Base-by-base conservation (phyloP, 352 stramenopile species). In the Pythium periplocum region DNA sequence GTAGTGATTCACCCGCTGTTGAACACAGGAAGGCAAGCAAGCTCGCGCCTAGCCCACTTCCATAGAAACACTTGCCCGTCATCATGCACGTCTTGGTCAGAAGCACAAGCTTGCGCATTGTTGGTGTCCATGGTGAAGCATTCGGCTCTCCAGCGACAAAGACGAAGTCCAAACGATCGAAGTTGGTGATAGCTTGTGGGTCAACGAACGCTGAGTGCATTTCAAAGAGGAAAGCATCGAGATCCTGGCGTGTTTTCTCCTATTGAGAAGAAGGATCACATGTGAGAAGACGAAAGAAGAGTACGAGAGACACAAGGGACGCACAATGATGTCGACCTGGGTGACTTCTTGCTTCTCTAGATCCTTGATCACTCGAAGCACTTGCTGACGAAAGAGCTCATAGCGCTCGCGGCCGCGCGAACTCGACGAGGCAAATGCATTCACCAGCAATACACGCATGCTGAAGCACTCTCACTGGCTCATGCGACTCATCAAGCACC, bases 41-140 rank as follows among this genome's bases (percentile, higher is more conserved):
- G 3, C 55, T 56, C 2, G 83, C 81, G 9, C 79, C 81, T 17
- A 92, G 51, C 12, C 73, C 69, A 50, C 68, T 83, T 34, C 69
- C 79, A 54, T 83, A 93, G 10, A 83, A 72, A 31, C 83, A 93
- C 48, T 93, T 93, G 39, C 82, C 83, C 8, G 83, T 92, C 79
- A 92, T 89, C 81, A 90, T 92, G 61, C 83, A 93, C 81, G 92
- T 90, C 61, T 93, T 93, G 26, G 67, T 69, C 12, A 87, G 61
- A 26, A 88, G 47, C 36, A 66, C 48, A 6, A 93, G 64, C 49
- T 92, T 86, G 39, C 75, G 73, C 59, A 86, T 70, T 35, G 62
- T 67, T 0, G 75, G 77, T 4, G 71, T 55, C 83, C 83, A 93
- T 7, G 79, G 77, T 54, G 64, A 66, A 12, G 77, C 74, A 51